phyloP scores from a whole-genome alignment of 2,329 filamentous ascomycete genomes.

The Aspergillus sp. region DNA sequence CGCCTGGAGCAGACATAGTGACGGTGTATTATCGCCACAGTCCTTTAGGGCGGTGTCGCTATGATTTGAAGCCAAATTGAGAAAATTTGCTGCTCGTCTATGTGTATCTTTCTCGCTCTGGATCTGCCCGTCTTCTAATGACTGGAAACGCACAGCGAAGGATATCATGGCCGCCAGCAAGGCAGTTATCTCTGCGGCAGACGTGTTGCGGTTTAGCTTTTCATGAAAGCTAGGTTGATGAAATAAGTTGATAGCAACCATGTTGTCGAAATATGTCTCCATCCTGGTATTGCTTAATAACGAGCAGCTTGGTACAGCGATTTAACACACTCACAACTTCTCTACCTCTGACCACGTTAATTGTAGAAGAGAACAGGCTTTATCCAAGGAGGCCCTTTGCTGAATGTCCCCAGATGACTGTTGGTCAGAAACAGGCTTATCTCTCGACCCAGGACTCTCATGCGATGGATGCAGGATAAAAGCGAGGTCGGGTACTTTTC shows the following conservation, averaged over 20 bases:
- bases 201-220: conserved; percentile 8
- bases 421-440: background rate
- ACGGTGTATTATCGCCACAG: conserved; percentile 26
- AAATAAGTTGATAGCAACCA: conserved; percentile 27
- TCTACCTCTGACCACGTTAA: background rate
- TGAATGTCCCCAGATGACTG: background rate
- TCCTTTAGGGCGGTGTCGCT: conserved; percentile 25
- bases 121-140: background rate
- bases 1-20: conserved; percentile 32
- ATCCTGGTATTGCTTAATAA: background rate
- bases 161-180: background rate
- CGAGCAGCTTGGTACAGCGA: background rate
- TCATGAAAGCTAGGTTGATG: conserved; percentile 21
- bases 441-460: conserved; percentile 9
- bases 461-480: conserved; percentile 22
- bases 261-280: conserved; percentile 20
- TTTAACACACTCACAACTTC: background rate
- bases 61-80: background rate
- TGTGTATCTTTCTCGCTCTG: background rate
- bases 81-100: background rate
- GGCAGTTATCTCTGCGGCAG: background rate
- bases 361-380: background rate
- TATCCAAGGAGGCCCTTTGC: background rate
- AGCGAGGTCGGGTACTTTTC: conserved; percentile 10
- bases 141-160: background rate